These are phyloP conservation scores for Lumnitzera racemosa DNA, from an alignment of 345 rosid species.

Conservation along the genomic window DNA sequence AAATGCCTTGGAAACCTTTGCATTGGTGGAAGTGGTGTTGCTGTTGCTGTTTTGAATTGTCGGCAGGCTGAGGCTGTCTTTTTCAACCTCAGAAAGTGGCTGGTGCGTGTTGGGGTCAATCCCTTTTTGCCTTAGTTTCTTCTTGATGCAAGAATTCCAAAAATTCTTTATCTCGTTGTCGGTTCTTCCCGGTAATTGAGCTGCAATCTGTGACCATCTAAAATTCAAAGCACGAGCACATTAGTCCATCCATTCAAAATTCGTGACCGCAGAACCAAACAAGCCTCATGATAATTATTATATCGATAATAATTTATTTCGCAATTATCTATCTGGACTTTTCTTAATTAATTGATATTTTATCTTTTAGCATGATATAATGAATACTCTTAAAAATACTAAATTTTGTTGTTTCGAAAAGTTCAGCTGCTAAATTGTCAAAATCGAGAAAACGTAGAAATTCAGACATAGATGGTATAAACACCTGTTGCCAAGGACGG, in stretches of 20 bases:
- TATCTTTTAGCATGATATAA: no score
- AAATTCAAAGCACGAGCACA: background rate
- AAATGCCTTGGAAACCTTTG: no score
- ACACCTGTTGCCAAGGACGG: conserved; percentile 71
- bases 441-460: background rate
- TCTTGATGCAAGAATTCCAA: conserved; percentile 68
- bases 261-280: no score
- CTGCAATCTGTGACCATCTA: conserved; percentile 76
- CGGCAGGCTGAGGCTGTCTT: background rate
- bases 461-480: background rate
- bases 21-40: no score
- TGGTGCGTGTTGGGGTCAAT: conserved; percentile 69
- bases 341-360: no score
- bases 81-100: conserved; percentile 44
- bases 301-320: no score
- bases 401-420: no score
- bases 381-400: no score
- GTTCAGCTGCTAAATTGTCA: background rate
- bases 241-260: background rate
- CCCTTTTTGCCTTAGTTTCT: conserved; percentile 57
- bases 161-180: conserved; percentile 65
- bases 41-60: no score
- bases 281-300: no score
- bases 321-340: no score
- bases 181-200: conserved; percentile 58